Base-by-base conservation (phyloP, 2,329 filamentous ascomycete genomes). In the Clarireedia monteithiana region DNA sequence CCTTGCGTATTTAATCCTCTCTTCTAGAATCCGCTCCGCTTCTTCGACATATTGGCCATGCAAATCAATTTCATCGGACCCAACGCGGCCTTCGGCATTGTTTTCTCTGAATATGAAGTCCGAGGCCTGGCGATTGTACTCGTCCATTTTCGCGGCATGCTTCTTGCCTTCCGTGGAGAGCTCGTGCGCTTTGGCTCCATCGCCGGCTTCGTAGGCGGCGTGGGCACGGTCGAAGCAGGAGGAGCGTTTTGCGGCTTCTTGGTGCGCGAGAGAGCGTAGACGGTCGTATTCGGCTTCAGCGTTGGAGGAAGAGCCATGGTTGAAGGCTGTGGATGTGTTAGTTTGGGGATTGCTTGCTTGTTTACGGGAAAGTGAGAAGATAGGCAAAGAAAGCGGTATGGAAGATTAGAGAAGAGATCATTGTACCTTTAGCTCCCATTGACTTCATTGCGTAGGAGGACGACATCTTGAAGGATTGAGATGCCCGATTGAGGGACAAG, bases 101-200 rank as follows among this genome's bases (percentile, higher is more conserved):
- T 96, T 96, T 74, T 92, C 90, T 42, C 91, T 86, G 76, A 99
- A 96, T 69, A 97, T 97, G 72, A 82, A 95, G 58, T 96, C 89
- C 58, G 89, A 89, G 1, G 94, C 94, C 72, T 96, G 90, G 62
- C 82, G 84, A 77, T 96, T 96, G 75, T 91, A 95, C 58, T 86
- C 78, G 63, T 95, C 89, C 83, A 95, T 94, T 69, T 86, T 82
- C 57, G 83, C 82, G 44, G 86, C 91, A 71, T 97, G 91, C 46
- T 76, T 73, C 73, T 97, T 96, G 68, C 88, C 89, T 72, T 95
- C 82, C 66, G 94, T 84, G 40, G 86, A 91, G 52, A 96, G 80
- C 55, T 88, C 75, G 71, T 96, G 91, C 50, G 94, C 94, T 24
- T 44, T 38, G 17, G 82, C 89, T 63, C 91, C 89, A 70, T 97